These are phyloP conservation scores for Rhizopus sp. DNA, from an alignment of 371 early-diverging fungal species.

Conservation along the genomic window DNA sequence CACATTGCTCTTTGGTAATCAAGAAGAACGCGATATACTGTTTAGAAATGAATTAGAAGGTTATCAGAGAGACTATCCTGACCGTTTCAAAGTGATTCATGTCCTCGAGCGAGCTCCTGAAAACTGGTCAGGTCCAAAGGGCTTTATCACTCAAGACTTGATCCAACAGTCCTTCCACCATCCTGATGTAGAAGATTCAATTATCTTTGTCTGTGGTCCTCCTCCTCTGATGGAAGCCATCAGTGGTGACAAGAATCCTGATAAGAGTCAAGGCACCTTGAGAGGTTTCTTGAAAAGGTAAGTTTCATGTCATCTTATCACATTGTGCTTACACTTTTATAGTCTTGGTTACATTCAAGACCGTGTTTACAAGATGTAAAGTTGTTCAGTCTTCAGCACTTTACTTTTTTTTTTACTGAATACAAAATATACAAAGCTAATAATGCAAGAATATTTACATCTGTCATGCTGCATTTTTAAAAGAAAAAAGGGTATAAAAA, in stretches of 20 bases:
- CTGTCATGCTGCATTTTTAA: not conserved
- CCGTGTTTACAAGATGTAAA: conserved; percentile 25
- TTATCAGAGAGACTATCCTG: conserved; percentile 66
- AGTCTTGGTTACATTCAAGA: conserved; percentile 17
- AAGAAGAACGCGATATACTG: conserved; percentile 86
- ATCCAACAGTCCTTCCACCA: conserved; percentile 65
- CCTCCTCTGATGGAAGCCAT: conserved; percentile 74
- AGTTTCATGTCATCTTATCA: conserved; percentile 12
- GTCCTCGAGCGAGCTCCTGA: conserved; percentile 71
- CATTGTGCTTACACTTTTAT: not conserved
- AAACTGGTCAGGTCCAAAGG: conserved; percentile 66
- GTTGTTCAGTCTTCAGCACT: not conserved
- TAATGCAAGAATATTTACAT: not conserved
- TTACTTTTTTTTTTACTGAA: not conserved
- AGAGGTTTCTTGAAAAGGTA: conserved; percentile 77
- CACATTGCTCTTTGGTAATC: conserved; percentile 85
- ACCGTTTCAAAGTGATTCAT: conserved; percentile 79
- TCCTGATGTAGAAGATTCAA: conserved; percentile 54
- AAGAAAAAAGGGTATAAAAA: not conserved
- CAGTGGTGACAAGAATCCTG: conserved; percentile 82
- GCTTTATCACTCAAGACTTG: conserved; percentile 69
- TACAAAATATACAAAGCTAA: not conserved
- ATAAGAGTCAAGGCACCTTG: conserved; percentile 85
- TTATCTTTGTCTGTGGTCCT: conserved; percentile 93
- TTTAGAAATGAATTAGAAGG: conserved; percentile 78